A percentile compares a stretch with the other conserved stretches of the same genome.
phyloP scores from a whole-genome alignment of 2,329 filamentous ascomycete species.

The Byssoonygena ceratinophila region DNA sequence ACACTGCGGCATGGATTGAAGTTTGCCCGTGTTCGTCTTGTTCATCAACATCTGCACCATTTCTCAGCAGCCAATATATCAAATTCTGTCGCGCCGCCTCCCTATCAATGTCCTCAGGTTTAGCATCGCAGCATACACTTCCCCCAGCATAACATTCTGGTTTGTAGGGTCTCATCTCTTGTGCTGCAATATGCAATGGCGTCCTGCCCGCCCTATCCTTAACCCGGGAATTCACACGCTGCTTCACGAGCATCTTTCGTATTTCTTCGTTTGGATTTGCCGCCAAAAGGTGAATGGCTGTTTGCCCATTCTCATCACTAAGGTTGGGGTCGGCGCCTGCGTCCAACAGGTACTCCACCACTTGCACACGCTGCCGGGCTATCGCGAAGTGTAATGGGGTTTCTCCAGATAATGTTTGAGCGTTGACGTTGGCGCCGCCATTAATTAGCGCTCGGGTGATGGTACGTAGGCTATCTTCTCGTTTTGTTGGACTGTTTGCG shows the following conservation, averaged over 20 bases:
- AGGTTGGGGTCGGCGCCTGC: not conserved
- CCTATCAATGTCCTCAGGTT: not conserved
- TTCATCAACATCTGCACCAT: not conserved
- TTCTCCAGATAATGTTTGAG: not conserved
- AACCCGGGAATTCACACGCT: not conserved
- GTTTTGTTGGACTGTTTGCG: not conserved
- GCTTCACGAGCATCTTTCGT: not conserved
- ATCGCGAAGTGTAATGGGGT: conserved; percentile 3
- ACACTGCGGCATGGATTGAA: not conserved
- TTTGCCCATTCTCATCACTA: not conserved
- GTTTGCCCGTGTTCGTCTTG: not conserved
- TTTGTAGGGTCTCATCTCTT: not conserved
- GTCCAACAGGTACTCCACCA: not conserved
- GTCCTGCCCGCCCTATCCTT: not conserved
- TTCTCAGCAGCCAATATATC: not conserved
- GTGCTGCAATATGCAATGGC: conserved; percentile 1
- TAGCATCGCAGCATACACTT: not conserved
- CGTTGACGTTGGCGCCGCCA: not conserved
- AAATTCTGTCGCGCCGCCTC: conserved; percentile 1
- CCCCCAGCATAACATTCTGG: not conserved
- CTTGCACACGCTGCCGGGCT: not conserved
- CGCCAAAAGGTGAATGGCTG: not conserved
- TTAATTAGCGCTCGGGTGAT: not conserved
- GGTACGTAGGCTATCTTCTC: not conserved
- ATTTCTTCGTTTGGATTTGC: not conserved